Percentiles rank a stretch among this genome's conserved stretches.
These are phyloP conservation scores for Macrophomina phaseolina DNA, from an alignment of 2,329 filamentous ascomycete genomes.

Conservation along the genomic window DNA sequence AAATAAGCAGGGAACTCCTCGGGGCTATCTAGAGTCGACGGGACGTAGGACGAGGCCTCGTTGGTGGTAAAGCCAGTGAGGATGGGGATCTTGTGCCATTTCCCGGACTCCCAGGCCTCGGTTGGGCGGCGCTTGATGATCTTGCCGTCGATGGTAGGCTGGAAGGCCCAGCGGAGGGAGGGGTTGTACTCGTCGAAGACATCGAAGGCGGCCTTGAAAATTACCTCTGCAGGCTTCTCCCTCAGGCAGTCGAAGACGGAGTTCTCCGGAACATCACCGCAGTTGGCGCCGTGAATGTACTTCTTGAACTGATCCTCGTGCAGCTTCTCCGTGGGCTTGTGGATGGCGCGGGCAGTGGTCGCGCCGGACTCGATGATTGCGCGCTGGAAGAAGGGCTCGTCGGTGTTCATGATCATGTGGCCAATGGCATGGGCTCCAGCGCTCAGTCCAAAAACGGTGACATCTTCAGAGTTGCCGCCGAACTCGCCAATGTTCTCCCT, in stretches of 20 bases:
- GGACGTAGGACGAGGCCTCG: conserved; percentile 71
- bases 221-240: conserved; percentile 41
- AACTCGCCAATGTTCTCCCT: conserved; percentile 43
- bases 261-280: conserved; percentile 35
- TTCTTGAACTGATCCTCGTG: conserved; percentile 54
- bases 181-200: conserved; percentile 56
- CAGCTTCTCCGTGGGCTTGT: conserved; percentile 45
- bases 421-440: conserved; percentile 57
- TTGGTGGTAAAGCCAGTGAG: conserved; percentile 74
- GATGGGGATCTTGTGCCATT: conserved; percentile 64
- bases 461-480: conserved; percentile 36
- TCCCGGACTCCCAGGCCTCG: conserved; percentile 60
- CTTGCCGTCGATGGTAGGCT: conserved; percentile 69
- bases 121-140: conserved; percentile 65
- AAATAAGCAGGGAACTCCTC: conserved; percentile 67
- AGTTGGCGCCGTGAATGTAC: conserved; percentile 47
- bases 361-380: conserved; percentile 56
- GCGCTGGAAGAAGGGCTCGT: conserved; percentile 52
- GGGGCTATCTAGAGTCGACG: conserved; percentile 53
- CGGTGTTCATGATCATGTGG: conserved; percentile 66
- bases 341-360: conserved; percentile 54
- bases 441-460: conserved; percentile 36
- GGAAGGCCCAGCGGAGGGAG: conserved; percentile 64
- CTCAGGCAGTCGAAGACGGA: conserved; percentile 52
- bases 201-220: conserved; percentile 49